Base-by-base conservation (phyloP, 768 basidiomycete genomes). In the Cubamyces sp. region DNA sequence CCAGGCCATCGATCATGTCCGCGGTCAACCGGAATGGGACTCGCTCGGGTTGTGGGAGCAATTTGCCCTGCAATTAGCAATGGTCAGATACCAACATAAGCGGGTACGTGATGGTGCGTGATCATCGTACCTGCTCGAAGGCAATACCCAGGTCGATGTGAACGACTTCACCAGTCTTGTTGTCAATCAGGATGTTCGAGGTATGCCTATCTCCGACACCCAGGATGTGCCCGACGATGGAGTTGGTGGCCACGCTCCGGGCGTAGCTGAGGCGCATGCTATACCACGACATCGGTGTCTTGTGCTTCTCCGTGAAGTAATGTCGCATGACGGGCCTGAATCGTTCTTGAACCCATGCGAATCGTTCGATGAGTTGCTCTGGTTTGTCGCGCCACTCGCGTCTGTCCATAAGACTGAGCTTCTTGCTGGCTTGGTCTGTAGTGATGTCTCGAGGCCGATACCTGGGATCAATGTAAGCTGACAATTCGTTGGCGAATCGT, bases 101-200 rank as follows among this genome's bases (percentile, higher is more conserved):
- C 34, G 34, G 34, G 34, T 34, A 11, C 34, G 11, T 34, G 34
- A 34, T 11, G 1, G 34, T 5, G 34, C 34, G 34, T 34, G 34
- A 34, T 34, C 34, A 25, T 26, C 81, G 66, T 63, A 92, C 94
- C 78, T 94, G 93, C 62, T 97, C 97, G 74, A 99, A 98, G 0
- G 95, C 94, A 61, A 98, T 94, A 0, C 96, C 96, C 0, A 98
- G 80, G 74, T 99, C 96, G 55, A 99, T 99, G 72, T 97, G 95
- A 7, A 98, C 87, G 47, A 96, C 81, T 70, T 98, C 94, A 16
- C 96, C 96, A 9, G 84, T 87, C 26, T 73, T 73, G 50, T 85
- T 84, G 73, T 98, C 95, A 47, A 98, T 78, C 47, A 99, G 79
- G 68, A 99, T 96, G 74, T 99, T 99, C 45, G 90, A 89, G 6